Evolutionary conservation across 495 filamentous ascomycete species (phyloP), one percentile per base, ranked within the genome.

Genomic region (Podospora fimiseda): DNA sequence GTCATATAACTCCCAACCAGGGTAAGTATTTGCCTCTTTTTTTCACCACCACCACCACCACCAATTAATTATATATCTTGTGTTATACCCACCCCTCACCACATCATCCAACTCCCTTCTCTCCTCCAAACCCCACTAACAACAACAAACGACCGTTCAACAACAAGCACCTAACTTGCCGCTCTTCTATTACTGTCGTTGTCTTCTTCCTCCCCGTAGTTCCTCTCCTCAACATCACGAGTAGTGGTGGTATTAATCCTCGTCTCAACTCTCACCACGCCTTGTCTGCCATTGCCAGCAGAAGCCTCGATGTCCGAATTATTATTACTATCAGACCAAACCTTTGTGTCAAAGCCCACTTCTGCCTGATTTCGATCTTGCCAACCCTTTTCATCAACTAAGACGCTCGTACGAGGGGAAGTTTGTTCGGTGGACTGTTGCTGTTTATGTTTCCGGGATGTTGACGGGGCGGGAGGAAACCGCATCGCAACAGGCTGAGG

Each of bases 221-320:
- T 19, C 2, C 20, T 40, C 22, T 48, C 36, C 15, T 23, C 43
- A 38, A n/a, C 19, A 19, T 21, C 42, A 36, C 3, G 33, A 37
- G 41, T 19, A 18, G 21, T n/a, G n/a, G 23, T 52, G 7, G 33
- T 42, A 36, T 47, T 47, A 14, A 59, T 59, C 9, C 39, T 36
- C 36, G 56, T 59, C 52, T 56, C 43, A 9, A 59, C 52, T 0
- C 33, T 15, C 2, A 59, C 56, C 41, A 51, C 52, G 15, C 42
- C 41, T 18, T 18, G 14, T 39, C 21, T 21, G 27, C 11, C 39
- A 9, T 41, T 57, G 50, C 38, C 44, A 19, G 49, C 38, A 6
- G 16, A n/a, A 4, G 19, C 20, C 18, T 21, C 21, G 43, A 19
- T 13, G 47, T 44, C 30, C 27, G 20, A 7, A 2, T 51, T 44